These are phyloP conservation scores for Mycena galericulata DNA, from an alignment of 768 basidiomycete genomes.

Conservation along the genomic window DNA sequence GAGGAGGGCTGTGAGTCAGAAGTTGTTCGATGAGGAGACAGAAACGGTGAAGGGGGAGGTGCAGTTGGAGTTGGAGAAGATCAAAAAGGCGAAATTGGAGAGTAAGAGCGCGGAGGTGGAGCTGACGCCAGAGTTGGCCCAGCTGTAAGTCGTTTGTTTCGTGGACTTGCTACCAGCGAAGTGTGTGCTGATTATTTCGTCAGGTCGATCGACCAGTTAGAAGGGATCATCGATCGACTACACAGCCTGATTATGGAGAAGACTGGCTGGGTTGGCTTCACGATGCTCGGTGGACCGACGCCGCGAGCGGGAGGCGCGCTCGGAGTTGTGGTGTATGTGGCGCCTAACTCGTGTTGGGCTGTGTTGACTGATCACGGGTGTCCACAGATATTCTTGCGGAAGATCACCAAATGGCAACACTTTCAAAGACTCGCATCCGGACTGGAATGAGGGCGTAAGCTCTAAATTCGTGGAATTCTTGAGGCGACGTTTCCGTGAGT, in stretches of 20 bases:
- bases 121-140: not conserved
- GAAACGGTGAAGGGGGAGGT: not conserved
- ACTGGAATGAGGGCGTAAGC: not conserved
- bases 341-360: not conserved
- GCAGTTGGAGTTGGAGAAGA: not conserved
- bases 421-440: conserved; percentile 10
- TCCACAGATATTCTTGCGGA: conserved; percentile 7
- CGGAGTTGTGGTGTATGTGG: conserved; percentile 1
- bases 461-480: not conserved
- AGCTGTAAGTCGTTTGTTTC: not conserved
- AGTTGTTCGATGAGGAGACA: not conserved
- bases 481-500: conserved; percentile 8
- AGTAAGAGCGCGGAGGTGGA: not conserved
- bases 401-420: not conserved
- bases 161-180: too few species aligned
- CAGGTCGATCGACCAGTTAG: too few species aligned
- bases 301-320: not conserved
- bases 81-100: not conserved
- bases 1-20: too few species aligned
- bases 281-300: conserved; percentile 5
- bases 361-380: too few species aligned
- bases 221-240: too few species aligned
- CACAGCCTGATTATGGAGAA: too few species aligned
- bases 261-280: too few species aligned
- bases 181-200: not conserved